Evolutionary conservation across 2,329 filamentous ascomycete species (phyloP).

Genomic region (Cladosporium colombiae): DNA sequence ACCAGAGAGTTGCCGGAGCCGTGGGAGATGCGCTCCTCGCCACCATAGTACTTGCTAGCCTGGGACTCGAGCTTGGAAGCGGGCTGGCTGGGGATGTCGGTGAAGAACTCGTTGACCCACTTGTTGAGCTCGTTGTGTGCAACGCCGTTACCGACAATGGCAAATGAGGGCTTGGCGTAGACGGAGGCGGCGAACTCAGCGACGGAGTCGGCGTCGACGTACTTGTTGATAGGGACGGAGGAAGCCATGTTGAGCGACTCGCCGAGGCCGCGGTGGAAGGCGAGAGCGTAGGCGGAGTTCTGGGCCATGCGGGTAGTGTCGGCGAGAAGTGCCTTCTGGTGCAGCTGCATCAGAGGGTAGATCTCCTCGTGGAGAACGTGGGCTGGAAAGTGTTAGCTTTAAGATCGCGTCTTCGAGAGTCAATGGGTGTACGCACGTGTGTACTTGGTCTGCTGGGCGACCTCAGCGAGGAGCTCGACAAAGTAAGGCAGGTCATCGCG

Average conservation of each 20-base stretch:
- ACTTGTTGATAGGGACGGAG: slow-evolving; percentile 72
- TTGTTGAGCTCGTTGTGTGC: slow-evolving; percentile 74
- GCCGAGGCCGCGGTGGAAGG: slow-evolving; percentile 93
- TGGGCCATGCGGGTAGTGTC: slow-evolving; percentile 70
- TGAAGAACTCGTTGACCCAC: slow-evolving; percentile 94
- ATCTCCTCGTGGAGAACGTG: slow-evolving; percentile 92
- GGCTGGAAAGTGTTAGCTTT: slow-evolving; percentile 52
- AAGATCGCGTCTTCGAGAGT: background rate
- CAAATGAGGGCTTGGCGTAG: slow-evolving; percentile 88
- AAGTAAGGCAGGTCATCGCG: slow-evolving; percentile 97
- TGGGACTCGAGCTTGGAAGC: slow-evolving; percentile 59
- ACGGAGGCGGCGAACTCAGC: slow-evolving; percentile 74
- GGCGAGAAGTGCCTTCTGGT: slow-evolving; percentile 71
- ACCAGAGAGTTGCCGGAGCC: slow-evolving; percentile 77
- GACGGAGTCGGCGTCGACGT: slow-evolving; percentile 75
- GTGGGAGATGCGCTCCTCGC: slow-evolving; percentile 86
- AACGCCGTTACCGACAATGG: slow-evolving; percentile 86
- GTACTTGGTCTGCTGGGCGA: slow-evolving; percentile 85
- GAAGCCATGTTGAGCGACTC: slow-evolving; percentile 72
- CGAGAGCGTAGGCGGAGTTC: slow-evolving; percentile 81
- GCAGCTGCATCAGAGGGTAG: slow-evolving; percentile 70
- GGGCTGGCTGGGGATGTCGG: slow-evolving; percentile 59
- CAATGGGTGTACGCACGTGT: slow-evolving; percentile 52
- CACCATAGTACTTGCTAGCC: slow-evolving; percentile 85
- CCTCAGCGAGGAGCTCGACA: slow-evolving; percentile 90